Conservation (phyloP, 2,329 filamentous ascomycete species). For the Pseudogymnoascus pannorum region DNA sequence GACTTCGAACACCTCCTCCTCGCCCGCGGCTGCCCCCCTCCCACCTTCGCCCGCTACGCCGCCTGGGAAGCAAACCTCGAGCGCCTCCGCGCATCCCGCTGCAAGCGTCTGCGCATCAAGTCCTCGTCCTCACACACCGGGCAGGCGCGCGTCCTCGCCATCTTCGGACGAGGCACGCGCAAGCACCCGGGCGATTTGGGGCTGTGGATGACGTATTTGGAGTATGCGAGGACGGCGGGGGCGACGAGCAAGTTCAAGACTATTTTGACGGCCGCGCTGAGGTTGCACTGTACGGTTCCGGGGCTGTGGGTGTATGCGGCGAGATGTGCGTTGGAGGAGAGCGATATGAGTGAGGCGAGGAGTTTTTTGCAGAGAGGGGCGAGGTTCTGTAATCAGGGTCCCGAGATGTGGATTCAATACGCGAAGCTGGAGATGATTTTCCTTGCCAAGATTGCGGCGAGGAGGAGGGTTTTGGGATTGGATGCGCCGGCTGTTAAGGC, state of each 20-base stretch:
- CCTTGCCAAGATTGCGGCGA: constrained; percentile 69
- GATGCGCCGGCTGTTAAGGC: constrained; percentile 39
- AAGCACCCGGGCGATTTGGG: constrained; percentile 75
- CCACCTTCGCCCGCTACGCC: constrained; percentile 79
- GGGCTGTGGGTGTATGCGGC: constrained; percentile 82
- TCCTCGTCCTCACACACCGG: constrained; percentile 58
- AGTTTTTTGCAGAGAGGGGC: constrained; percentile 84
- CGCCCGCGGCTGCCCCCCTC: constrained; percentile 65
- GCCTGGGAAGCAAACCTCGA: constrained; percentile 66
- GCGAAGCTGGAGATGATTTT: constrained; percentile 89
- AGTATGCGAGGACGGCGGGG: constrained; percentile 65
- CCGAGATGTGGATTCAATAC: constrained; percentile 79
- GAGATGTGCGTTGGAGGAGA: constrained; percentile 70
- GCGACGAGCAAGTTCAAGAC: constrained; percentile 59
- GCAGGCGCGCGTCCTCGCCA: constrained; percentile 77
- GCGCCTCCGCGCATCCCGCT: constrained; percentile 70
- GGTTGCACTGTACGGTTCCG: constrained; percentile 76
- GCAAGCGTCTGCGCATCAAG: constrained; percentile 71
- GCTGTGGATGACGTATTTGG: constrained; percentile 86
- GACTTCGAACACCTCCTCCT: constrained; percentile 90
- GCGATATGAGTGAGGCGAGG: constrained; percentile 80
- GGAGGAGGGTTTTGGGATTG: constrained; percentile 60
- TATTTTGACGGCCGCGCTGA: constrained; percentile 60
- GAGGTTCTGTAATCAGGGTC: constrained; percentile 75
- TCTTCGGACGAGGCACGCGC: constrained; percentile 78